Evolutionary conservation across 75 land plant genomes (phyloP), one percentile per base, ranked within the genome.

Genomic region (Adiantum capillusveneris): DNA sequence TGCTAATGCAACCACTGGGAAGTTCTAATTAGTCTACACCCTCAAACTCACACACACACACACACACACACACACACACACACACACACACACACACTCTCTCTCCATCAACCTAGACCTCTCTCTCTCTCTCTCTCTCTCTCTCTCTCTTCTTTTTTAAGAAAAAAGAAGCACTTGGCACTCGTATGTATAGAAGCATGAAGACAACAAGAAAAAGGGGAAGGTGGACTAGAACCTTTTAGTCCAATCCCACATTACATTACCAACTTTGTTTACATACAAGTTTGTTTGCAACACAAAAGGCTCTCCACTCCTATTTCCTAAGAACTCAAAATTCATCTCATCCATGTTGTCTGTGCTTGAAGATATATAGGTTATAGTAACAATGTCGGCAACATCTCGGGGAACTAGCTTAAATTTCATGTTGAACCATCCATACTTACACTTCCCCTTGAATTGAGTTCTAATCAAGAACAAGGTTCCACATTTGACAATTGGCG

Each of bases 351-450:
- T 17, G 18, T 54, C 60, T 24, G 39, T 41, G 44, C 28, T 28
- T 17, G 67, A 65, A 1, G 67, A 56, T 68, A 87, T 87, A 76
- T 87, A 87, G 39, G 80, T 83, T 42, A 84, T 81, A 2, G 87
- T 87, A 14, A 87, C 84, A 2, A 84, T 79, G 1, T 87, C 91
- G 17, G 91, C 87, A 11, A 84, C 83, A 58, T 87, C 91, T 2
- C 87, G 84, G 7, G 82, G 81, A 2, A 87, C 91, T 9, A 87
- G 72, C 73, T 87, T 87, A 19, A 87, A 70, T 72, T 87, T 84
- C 91, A 87, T 87, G 71, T 82, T 83, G 59, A 87, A 84, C 84
- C 83, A 87, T 11, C 91, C 91, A 49, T 78, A 87, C 59, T 74
- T 67, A 58, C 81, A 87, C 27, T 78, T 69, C 13, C 78, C 60